Conservation (phyloP, 2,329 filamentous ascomycete species). For the Hymenoscyphus repandus region DNA sequence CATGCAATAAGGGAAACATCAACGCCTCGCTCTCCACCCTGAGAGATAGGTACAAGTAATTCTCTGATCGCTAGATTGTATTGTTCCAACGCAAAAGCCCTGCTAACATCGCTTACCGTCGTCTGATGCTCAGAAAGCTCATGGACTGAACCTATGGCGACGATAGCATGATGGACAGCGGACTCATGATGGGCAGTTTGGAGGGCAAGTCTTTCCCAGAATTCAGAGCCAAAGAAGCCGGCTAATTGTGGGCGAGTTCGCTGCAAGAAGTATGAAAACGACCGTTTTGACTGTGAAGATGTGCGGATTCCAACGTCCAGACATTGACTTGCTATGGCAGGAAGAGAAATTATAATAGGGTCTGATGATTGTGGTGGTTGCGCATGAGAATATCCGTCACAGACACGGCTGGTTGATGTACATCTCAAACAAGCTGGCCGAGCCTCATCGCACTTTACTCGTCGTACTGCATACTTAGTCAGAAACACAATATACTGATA, state of each 20-base stretch:
- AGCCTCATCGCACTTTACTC: slow-evolving; percentile 12
- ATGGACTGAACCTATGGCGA: slow-evolving; percentile 23
- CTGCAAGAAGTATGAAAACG: slow-evolving; percentile 22
- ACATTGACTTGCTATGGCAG: no score
- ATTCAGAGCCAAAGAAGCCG: slow-evolving; percentile 57
- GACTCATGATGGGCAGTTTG: slow-evolving; percentile 50
- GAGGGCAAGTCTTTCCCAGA: slow-evolving; percentile 57
- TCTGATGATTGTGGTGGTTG: slow-evolving; percentile 7
- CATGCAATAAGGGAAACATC: slow-evolving; percentile 20
- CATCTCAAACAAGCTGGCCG: slow-evolving; percentile 9
- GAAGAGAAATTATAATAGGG: slow-evolving; percentile 8
- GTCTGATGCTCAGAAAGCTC: slow-evolving; percentile 10
- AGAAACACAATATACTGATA: background rate
- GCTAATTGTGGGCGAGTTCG: slow-evolving; percentile 56
- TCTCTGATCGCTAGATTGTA: slow-evolving; percentile 18
- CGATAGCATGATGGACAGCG: slow-evolving; percentile 18
- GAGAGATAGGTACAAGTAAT: slow-evolving; percentile 8
- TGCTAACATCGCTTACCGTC: background rate
- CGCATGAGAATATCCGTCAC: slow-evolving; percentile 35
- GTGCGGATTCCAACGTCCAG: slow-evolving; percentile 10
- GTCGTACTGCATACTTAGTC: slow-evolving; percentile 5
- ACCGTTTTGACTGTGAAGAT: slow-evolving; percentile 7
- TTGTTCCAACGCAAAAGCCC: slow-evolving; percentile 17
- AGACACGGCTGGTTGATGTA: slow-evolving; percentile 24
- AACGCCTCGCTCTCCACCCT: slow-evolving; percentile 3